These are phyloP conservation scores for Nothopassalora personata DNA, from an alignment of 2,329 filamentous ascomycete species.

Conservation along the genomic window DNA sequence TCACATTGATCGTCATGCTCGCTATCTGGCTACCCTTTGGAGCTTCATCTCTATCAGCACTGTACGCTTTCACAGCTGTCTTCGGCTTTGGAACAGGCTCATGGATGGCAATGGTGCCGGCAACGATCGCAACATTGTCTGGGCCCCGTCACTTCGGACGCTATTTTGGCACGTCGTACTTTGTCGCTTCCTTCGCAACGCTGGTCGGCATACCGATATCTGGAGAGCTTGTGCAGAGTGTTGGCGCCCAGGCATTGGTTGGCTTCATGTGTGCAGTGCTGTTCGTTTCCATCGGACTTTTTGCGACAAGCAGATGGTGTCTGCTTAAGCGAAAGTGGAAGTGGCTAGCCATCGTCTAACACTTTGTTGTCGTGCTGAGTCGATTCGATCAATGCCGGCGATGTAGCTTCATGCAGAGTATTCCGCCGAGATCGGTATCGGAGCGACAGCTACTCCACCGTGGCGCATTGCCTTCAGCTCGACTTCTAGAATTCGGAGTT, in stretches of 20 bases:
- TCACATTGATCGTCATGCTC: constrained; percentile 39
- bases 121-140: constrained; percentile 46
- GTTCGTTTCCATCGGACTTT: constrained; percentile 27
- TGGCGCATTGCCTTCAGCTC: background rate
- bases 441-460: background rate
- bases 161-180: constrained; percentile 46
- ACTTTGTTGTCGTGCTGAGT: background rate
- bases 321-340: constrained; percentile 11
- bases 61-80: constrained; percentile 43
- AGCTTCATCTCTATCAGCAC: constrained; percentile 32
- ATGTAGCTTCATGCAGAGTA: background rate
- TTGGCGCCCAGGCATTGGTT: constrained; percentile 42
- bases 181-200: constrained; percentile 43
- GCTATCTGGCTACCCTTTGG: constrained; percentile 45
- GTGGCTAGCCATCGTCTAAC: constrained; percentile 5
- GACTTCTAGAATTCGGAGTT: background rate
- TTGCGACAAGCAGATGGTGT: constrained; percentile 7
- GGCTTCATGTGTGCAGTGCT: constrained; percentile 45
- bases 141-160: constrained; percentile 45
- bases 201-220: constrained; percentile 44
- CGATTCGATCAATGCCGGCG: too few species aligned
- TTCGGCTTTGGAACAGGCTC: constrained; percentile 49
- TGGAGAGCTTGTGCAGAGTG: constrained; percentile 43
- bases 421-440: background rate
- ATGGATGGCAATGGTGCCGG: constrained; percentile 42